Base-by-base conservation (phyloP, 805 yeast genomes). In the Nakazawaea wickerhamii region DNA sequence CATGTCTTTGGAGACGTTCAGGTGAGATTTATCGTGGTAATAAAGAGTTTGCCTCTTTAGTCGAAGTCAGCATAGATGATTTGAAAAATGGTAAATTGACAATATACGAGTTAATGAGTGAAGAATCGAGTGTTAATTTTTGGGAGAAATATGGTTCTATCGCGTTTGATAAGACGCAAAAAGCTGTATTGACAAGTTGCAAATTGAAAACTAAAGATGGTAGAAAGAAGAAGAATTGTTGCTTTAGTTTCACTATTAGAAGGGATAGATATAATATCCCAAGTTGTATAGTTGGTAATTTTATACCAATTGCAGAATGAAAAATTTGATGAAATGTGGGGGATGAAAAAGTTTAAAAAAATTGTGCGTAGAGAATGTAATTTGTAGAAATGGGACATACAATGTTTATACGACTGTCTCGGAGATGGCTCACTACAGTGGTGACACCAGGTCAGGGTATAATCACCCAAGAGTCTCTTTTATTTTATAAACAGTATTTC, bases 101-200 rank as follows among this genome's bases (percentile, higher is more conserved):
- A 1, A 87, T 91, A 35, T 90, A 90, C 62, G 97, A 91, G 63
- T 65, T 91, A 48, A 84, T 91, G 96, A 81, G 89, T 38, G 97
- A 90, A 59, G 96, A 90, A 52, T 84, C 95, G 55, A 95, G 96
- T 21, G 97, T 91, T 15, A 90, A 88, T 54, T 91, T 88, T 58
- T 91, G 98, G 98, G 98, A 91, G 55, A 90, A 90, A 58, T 91
- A 90, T 55, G 96, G 96, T 3, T 89, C 95, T 3, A 86, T 90
- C 55, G 97, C 98, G 4, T 90, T 91, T 63, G 97, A 91, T 55
- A 84, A 90, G 51, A 91, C 93, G 1, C 97, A 90, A 55, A 91
- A 91, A 57, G 96, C 97, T 0, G 96, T 91, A 4, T 64, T 91
- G 52, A 90, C 96, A 1, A 84, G 95, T 59, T 91, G 98, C 64